Conservation (phyloP, 495 filamentous ascomycete genomes). For the Neurospora tetraspora region DNA sequence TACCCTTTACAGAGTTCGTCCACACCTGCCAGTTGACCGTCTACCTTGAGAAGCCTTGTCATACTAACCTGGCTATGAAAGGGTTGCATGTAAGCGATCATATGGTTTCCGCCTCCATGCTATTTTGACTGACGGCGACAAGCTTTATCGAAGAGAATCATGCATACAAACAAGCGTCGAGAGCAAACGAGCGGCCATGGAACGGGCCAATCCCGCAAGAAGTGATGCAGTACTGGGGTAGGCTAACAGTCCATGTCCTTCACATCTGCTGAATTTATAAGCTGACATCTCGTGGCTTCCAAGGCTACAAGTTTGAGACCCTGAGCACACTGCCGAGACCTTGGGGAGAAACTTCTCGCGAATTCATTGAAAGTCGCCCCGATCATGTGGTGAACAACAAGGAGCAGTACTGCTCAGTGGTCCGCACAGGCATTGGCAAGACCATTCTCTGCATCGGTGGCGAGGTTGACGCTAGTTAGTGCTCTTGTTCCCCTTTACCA, state of each 20-base stretch:
- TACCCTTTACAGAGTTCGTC: slow-evolving; percentile 74
- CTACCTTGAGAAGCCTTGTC: not conserved
- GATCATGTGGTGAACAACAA: slow-evolving; percentile 69
- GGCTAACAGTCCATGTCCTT: not conserved
- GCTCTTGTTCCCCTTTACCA: not conserved
- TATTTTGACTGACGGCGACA: slow-evolving; percentile 5
- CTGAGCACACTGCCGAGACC: slow-evolving; percentile 60
- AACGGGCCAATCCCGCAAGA: slow-evolving; percentile 22
- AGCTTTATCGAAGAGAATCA: slow-evolving; percentile 95
- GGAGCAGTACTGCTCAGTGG: slow-evolving; percentile 89
- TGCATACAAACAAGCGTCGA: slow-evolving; percentile 48
- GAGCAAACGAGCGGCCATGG: slow-evolving; percentile 51
- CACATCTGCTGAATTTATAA: not conserved
- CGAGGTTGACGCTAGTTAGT: slow-evolving; percentile 81
- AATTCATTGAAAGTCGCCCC: slow-evolving; percentile 68
- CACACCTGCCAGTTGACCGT: not conserved
- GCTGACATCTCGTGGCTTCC: slow-evolving; percentile 4
- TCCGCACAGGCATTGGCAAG: slow-evolving; percentile 73
- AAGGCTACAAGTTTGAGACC: slow-evolving; percentile 95
- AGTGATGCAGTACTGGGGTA: slow-evolving; percentile 52
- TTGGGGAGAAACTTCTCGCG: slow-evolving; percentile 60
- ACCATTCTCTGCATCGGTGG: slow-evolving; percentile 70
- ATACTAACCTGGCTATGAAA: slow-evolving; percentile 25
- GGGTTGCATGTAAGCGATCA: slow-evolving; percentile 64
- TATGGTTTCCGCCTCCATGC: not conserved